phyloP scores from a whole-genome alignment of 192 early-diverging fungal genomes.

The Coemansia sp. region DNA sequence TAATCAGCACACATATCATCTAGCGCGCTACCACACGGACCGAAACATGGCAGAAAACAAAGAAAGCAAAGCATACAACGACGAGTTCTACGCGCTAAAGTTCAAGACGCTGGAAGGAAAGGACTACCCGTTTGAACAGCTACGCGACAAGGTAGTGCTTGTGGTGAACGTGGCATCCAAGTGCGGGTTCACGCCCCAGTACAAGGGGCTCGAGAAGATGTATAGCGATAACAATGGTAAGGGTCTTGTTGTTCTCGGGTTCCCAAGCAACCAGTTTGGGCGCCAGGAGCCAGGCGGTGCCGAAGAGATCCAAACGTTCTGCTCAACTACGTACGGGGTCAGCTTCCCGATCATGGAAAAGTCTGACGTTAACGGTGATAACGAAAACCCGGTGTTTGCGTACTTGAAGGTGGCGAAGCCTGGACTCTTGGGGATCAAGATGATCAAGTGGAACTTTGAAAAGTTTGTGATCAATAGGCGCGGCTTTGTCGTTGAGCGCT shows the following conservation, averaged over 20 bases:
- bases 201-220: conserved; percentile 67
- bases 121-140: conserved; percentile 57
- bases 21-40: not conserved
- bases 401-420: conserved; percentile 62
- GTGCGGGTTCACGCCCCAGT: conserved; percentile 87
- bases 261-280: conserved; percentile 89
- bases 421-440: conserved; percentile 55
- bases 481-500: conserved; percentile 67
- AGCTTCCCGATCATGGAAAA: conserved; percentile 88
- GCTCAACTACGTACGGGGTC: conserved; percentile 73
- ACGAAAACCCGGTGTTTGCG: conserved; percentile 64
- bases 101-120: conserved; percentile 56
- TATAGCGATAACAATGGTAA: conserved; percentile 64
- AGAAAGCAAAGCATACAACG: conserved; percentile 9
- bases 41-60: not conserved
- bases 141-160: conserved; percentile 74
- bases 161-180: conserved; percentile 90
- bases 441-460: conserved; percentile 85
- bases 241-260: conserved; percentile 85
- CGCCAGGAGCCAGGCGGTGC: conserved; percentile 62
- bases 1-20: not conserved
- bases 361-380: conserved; percentile 76
- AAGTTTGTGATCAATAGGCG: conserved; percentile 74
- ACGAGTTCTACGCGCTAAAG: conserved; percentile 57
- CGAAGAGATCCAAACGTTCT: conserved; percentile 52